Evolutionary conservation across 2,329 filamentous ascomycete species (phyloP).

Genomic region (Stemphylium lycopersici): DNA sequence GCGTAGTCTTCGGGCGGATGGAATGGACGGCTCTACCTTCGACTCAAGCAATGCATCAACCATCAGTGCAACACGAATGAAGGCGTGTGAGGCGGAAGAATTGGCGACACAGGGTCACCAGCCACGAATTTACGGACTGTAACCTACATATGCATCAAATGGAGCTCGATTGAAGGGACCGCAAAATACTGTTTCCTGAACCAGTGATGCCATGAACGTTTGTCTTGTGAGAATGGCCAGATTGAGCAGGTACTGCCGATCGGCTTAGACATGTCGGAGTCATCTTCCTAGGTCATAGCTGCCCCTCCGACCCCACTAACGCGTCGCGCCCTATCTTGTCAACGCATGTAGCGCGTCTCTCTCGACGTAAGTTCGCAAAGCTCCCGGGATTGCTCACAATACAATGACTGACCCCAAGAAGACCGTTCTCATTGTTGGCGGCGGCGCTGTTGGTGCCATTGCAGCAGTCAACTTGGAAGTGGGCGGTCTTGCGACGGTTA

Average conservation of each 20-base stretch:
- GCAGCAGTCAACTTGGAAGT: slow-evolving; percentile 61
- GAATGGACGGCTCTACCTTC: slow-evolving; percentile 45
- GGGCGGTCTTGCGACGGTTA: slow-evolving; percentile 59
- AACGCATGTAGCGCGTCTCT: slow-evolving; percentile 1
- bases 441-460: slow-evolving; percentile 63
- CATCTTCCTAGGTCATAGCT: slow-evolving; percentile 12
- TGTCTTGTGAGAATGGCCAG: neutral
- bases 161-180: slow-evolving; percentile 47
- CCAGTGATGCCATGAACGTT: neutral
- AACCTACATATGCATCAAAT: slow-evolving; percentile 51
- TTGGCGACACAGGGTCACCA: slow-evolving; percentile 42
- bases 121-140: slow-evolving; percentile 46
- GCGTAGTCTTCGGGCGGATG: slow-evolving; percentile 48
- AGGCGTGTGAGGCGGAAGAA: slow-evolving; percentile 36
- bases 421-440: slow-evolving; percentile 60
- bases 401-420: slow-evolving; percentile 37
- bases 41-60: slow-evolving; percentile 40
- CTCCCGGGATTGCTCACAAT: neutral
- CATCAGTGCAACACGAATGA: slow-evolving; percentile 29
- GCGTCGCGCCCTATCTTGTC: slow-evolving; percentile 18
- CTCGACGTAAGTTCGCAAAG: slow-evolving; percentile 7
- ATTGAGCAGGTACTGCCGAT: slow-evolving; percentile 5
- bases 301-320: slow-evolving; percentile 37
- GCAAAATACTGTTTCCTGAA: slow-evolving; percentile 12
- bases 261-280: slow-evolving; percentile 6